Conservation (phyloP, 805 yeast genomes). For the Pichia sporocuriosa region DNA sequence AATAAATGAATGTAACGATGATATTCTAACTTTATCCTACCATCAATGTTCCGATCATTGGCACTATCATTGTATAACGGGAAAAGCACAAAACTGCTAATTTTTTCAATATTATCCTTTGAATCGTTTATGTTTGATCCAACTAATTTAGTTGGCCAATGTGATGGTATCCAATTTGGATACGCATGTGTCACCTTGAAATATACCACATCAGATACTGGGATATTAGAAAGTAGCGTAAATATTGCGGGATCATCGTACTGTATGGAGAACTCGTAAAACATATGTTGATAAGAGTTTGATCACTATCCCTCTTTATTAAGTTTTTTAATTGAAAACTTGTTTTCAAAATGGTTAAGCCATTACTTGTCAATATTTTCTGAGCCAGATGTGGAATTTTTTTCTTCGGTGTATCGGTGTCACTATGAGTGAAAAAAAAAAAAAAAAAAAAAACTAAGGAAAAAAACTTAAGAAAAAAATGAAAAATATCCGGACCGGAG, state of each 20-base stretch:
- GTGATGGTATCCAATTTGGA: slow-evolving; percentile 10
- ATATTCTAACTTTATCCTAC: background rate
- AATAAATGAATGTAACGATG: slow-evolving; percentile 3
- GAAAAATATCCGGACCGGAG: too few relatives aligned
- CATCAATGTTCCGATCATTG: background rate
- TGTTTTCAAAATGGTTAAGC: too few relatives aligned
- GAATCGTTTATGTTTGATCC: background rate
- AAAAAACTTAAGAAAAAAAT: too few relatives aligned
- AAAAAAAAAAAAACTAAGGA: too few relatives aligned
- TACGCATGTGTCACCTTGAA: slow-evolving; percentile 6
- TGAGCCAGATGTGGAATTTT: too few relatives aligned
- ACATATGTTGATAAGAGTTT: background rate
- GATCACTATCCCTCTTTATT: too few relatives aligned
- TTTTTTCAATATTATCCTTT: too few relatives aligned
- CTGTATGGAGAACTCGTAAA: slow-evolving; percentile 10
- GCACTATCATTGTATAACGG: background rate
- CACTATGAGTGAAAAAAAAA: too few relatives aligned
- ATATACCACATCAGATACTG: slow-evolving; percentile 2
- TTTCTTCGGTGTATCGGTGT: too few relatives aligned
- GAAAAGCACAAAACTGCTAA: too few relatives aligned
- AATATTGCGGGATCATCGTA: slow-evolving; percentile 8
- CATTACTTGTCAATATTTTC: too few relatives aligned
- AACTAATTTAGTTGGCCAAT: background rate
- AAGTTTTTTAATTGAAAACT: too few relatives aligned
- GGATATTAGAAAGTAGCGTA: background rate